These are phyloP conservation scores for Phytophthora cryptogea DNA, from an alignment of 352 stramenopile genomes.

Conservation along the genomic window DNA sequence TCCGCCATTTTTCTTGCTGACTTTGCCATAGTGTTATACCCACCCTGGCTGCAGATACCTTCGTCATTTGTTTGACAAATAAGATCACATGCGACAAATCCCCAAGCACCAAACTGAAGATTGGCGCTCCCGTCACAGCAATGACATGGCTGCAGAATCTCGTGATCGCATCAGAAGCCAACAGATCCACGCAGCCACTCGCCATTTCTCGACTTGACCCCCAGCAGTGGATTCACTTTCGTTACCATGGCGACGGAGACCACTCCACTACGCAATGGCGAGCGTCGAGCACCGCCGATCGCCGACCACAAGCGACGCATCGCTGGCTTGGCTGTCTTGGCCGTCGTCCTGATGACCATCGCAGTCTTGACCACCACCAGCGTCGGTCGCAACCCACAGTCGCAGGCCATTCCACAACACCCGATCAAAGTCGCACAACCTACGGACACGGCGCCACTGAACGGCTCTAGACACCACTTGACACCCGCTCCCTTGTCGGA, in stretches of 20 bases:
- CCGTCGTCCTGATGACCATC: slow-evolving; percentile 19
- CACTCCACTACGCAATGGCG: slow-evolving; percentile 27
- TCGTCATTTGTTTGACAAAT: neutral
- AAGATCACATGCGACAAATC: slow-evolving; percentile 18
- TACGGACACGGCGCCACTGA: slow-evolving; percentile 8
- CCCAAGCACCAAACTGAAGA: slow-evolving; percentile 29
- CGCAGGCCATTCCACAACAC: slow-evolving; percentile 7
- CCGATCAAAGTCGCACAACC: slow-evolving; percentile 13
- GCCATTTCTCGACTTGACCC: neutral
- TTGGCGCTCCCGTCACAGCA: slow-evolving; percentile 6
- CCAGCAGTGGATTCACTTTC: neutral
- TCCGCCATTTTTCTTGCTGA: too few species aligned
- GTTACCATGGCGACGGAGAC: slow-evolving; percentile 30
- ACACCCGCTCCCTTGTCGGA: slow-evolving; percentile 6
- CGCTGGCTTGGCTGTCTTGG: slow-evolving; percentile 25
- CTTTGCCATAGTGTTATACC: too few species aligned
- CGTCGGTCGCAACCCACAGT: slow-evolving; percentile 2
- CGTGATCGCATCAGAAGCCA: neutral
- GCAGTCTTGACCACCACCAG: slow-evolving; percentile 29
- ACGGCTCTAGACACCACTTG: slow-evolving; percentile 1
- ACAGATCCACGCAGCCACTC: neutral
- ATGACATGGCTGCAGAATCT: neutral
- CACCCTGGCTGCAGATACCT: too few species aligned
- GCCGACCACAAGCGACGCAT: slow-evolving; percentile 17
- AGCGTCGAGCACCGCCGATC: neutral